These are phyloP conservation scores for Myxozyma neotropica DNA, from an alignment of 805 yeast species.

Conservation along the genomic window DNA sequence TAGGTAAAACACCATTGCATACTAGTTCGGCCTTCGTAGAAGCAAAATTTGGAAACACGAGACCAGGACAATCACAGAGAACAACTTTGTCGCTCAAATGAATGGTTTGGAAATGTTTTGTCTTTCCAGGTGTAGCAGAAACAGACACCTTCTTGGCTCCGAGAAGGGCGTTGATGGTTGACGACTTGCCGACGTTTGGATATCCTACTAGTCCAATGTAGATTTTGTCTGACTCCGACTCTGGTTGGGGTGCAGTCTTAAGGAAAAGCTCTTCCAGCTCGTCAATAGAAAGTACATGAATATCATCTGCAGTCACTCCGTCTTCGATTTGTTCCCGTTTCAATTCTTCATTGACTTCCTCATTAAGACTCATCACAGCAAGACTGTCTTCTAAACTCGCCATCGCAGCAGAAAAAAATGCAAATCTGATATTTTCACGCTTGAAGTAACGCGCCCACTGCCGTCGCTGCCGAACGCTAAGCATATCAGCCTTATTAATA, in stretches of 20 bases:
- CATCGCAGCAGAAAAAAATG: constrained; percentile 88
- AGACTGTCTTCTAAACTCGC: constrained; percentile 49
- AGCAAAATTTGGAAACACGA: constrained; percentile 97
- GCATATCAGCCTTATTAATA: constrained; percentile 91
- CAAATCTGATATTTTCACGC: constrained; percentile 69
- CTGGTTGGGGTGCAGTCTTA: constrained; percentile 66
- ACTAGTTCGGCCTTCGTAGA: constrained; percentile 95
- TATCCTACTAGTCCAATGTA: constrained; percentile 92
- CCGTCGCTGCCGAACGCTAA: constrained; percentile 72
- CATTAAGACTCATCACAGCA: constrained; percentile 28
- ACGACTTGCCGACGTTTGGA: constrained; percentile 95
- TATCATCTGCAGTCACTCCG: constrained; percentile 46
- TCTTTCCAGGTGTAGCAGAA: constrained; percentile 97
- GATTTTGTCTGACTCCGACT: constrained; percentile 36
- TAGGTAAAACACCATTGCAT: constrained; percentile 97
- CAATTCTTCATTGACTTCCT: constrained; percentile 41
- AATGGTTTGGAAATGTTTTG: constrained; percentile 98
- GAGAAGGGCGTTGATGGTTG: constrained; percentile 95
- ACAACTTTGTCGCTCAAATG: constrained; percentile 77
- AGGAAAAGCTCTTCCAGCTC: constrained; percentile 82
- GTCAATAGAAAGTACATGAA: constrained; percentile 74
- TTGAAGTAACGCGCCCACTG: constrained; percentile 87
- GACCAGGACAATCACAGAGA: constrained; percentile 98
- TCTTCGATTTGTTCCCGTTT: constrained; percentile 29
- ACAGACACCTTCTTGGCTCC: constrained; percentile 98